Base-by-base conservation (phyloP, 2,329 filamentous ascomycete species). In the Thielaviopsis populi region DNA sequence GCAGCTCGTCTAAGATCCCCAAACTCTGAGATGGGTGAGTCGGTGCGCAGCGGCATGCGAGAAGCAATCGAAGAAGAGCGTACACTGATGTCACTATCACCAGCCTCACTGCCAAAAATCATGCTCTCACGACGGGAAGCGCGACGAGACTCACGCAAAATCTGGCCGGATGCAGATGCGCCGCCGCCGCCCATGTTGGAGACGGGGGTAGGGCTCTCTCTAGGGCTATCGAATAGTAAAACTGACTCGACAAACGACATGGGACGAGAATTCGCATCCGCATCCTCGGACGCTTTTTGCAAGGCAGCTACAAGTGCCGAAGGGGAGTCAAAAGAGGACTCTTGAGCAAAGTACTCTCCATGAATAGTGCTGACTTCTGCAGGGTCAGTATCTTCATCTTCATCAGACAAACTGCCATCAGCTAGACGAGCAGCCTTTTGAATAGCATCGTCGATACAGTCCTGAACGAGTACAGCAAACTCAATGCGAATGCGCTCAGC, bases 401-500 rank as follows among this genome's bases (percentile, higher is more conserved):
- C 92, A 70, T 95, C 91, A 68, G 87, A 92, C 17, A 95, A 76
- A 62, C 91, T 84, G 11, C 92, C 92, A 53, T 89, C 85, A 56
- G 90, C 90, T 68, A 96, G 92, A 60, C 86, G 86, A 63, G 89
- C 88, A 62, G 94, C 91, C 74, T 97, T 96, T 68, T 83, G 83
- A 74, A 97, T 82, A 8, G 94, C 94, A 67, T 90, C 91, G 66
- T 95, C 87, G 62, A 99, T 96, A 72, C 94, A 99, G 69, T 96
- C 90, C 70, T 97, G 90, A 1, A 99, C 92, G 65, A 96, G 80
- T 30, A 95, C 83, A 33, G 92, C 88, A 70, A 96, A 95, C 70
- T 99, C 94, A 58, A 96, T 82, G 3, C 95, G 88, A 68, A 99
- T 96, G 40, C 95, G 86, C 75, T 99, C 94, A 0, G 91, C 86